phyloP scores from a whole-genome alignment of 495 filamentous ascomycete genomes.

The Aspergillus coremiiformis region DNA sequence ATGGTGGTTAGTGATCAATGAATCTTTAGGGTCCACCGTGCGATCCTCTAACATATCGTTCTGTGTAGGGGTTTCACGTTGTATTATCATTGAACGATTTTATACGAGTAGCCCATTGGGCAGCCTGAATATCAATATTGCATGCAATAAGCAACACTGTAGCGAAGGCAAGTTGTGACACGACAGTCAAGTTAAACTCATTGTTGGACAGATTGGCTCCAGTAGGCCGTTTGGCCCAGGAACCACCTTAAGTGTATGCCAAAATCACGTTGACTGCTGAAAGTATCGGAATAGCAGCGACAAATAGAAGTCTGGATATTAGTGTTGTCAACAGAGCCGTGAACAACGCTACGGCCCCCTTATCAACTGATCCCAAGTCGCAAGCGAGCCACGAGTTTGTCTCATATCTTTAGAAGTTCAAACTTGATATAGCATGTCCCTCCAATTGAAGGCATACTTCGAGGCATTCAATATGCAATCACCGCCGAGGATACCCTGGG shows the following conservation, averaged over 20 bases:
- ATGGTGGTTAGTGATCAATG: not conserved
- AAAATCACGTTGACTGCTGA: no score
- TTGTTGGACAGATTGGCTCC: no score
- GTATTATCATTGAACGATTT: not conserved
- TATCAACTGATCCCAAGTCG: not conserved
- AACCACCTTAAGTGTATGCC: no score
- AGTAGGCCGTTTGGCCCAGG: no score
- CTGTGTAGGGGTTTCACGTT: conserved; percentile 6
- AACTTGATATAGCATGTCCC: not conserved
- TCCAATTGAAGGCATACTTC: not conserved
- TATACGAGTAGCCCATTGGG: not conserved
- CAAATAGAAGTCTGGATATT: no score
- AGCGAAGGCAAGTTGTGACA: not conserved
- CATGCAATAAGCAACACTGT: no score
- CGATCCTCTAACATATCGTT: conserved; percentile 18
- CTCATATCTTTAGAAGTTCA: not conserved
- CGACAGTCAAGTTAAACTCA: not conserved
- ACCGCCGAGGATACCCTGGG: not conserved
- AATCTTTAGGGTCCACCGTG: not conserved
- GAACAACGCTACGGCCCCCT: no score
- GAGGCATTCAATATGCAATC: not conserved
- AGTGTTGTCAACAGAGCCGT: no score
- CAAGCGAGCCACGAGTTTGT: not conserved
- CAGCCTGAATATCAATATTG: no score
- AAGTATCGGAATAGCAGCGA: no score